These are phyloP conservation scores for Xylaria cubensis DNA, from an alignment of 495 filamentous ascomycete species.

Conservation along the genomic window DNA sequence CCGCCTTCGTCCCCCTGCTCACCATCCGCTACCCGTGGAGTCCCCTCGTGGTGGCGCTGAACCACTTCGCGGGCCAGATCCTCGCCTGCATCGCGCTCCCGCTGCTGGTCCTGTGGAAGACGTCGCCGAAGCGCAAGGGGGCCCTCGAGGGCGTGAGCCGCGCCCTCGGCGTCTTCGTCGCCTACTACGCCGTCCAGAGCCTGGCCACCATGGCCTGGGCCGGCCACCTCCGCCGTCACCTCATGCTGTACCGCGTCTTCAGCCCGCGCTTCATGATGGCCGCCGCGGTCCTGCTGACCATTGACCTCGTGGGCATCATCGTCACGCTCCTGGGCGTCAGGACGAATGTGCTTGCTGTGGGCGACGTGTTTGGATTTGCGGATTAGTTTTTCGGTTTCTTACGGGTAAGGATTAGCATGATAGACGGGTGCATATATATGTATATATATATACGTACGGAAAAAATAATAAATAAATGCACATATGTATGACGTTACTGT, in stretches of 20 bases:
- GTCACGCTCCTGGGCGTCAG: conserved; percentile 74
- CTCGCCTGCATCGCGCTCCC: conserved; percentile 80
- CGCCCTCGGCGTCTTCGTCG: conserved; percentile 72
- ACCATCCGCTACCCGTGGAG: conserved; percentile 88
- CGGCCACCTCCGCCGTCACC: conserved; percentile 81
- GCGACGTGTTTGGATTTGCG: conserved; percentile 87
- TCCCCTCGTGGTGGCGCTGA: conserved; percentile 79
- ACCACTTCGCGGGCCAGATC: conserved; percentile 89
- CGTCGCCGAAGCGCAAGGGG: conserved; percentile 60
- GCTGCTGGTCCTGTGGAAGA: conserved; percentile 86
- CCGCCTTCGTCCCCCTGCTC: conserved; percentile 88
- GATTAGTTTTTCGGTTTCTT: conserved; percentile 35
- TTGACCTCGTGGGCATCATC: conserved; percentile 75
- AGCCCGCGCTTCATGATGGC: conserved; percentile 88
- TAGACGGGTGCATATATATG: background rate
- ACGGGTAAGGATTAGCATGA: background rate
- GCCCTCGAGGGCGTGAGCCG: conserved; percentile 72
- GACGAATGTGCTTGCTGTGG: conserved; percentile 75
- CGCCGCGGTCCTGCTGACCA: conserved; percentile 70
- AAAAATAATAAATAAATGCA: background rate
- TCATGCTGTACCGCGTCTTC: conserved; percentile 98
- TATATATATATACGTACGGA: background rate
- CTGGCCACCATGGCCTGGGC: conserved; percentile 89
- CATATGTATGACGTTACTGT: background rate
- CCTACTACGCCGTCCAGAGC: conserved; percentile 81